phyloP scores from a whole-genome alignment of 2,329 filamentous ascomycete genomes.

The Rhexocercosporidium sp. region DNA sequence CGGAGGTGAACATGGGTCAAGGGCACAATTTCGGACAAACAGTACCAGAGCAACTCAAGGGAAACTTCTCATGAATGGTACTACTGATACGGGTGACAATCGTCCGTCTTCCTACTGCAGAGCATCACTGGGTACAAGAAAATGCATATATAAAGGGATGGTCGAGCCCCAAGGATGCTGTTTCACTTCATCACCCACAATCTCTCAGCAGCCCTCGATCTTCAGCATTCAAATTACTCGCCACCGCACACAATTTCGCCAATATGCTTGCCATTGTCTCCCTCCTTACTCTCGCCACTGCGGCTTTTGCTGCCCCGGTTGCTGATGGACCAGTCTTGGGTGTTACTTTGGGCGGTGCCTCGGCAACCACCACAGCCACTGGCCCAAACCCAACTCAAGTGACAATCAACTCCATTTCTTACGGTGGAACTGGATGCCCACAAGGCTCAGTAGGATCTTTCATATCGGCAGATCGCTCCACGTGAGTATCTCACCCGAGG shows the following conservation, averaged over 20 bases:
- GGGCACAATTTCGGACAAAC: constrained; percentile 19
- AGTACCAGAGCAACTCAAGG: constrained; percentile 9
- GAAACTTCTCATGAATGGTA: constrained; percentile 14
- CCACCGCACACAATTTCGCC: neutral
- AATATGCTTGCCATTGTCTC: constrained; percentile 31
- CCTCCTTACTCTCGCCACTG: constrained; percentile 29
- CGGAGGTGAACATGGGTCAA: constrained; percentile 22
- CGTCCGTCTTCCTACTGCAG: constrained; percentile 21
- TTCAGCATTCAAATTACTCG: constrained; percentile 6
- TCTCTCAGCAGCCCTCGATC: constrained; percentile 4
- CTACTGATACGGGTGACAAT: constrained; percentile 22
- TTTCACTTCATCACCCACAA: constrained; percentile 21
- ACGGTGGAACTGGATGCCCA: constrained; percentile 55
- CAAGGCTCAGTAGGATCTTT: constrained; percentile 49
- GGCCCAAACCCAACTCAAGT: constrained; percentile 44
- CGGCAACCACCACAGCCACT: constrained; percentile 29
- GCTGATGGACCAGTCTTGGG: constrained; percentile 28
- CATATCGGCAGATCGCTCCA: constrained; percentile 50
- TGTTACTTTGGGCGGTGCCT: constrained; percentile 18
- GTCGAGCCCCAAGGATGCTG: constrained; percentile 11
- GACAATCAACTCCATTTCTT: constrained; percentile 49
- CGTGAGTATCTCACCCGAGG: constrained; percentile 37
- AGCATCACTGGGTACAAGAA: constrained; percentile 9
- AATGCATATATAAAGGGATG: constrained; percentile 30
- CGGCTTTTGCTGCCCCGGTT: constrained; percentile 32